Conservation (phyloP, 2,329 filamentous ascomycete genomes). For the Phoma herbarum region DNA sequence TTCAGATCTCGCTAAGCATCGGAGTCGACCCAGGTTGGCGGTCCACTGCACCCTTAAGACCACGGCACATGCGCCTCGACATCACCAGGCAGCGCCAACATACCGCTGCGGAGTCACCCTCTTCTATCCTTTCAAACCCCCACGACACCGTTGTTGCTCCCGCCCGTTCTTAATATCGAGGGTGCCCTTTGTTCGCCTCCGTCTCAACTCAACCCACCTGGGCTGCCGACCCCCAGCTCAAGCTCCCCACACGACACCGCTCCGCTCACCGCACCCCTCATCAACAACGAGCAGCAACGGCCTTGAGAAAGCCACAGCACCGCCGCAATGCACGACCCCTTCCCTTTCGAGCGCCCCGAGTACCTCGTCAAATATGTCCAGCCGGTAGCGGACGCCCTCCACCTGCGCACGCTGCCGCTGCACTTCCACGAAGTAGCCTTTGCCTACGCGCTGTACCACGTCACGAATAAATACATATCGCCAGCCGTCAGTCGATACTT, state of each 20-base stretch:
- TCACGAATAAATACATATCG: constrained; percentile 72
- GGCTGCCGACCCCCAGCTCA: constrained; percentile 6
- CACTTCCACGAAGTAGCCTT: constrained; percentile 80
- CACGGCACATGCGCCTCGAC: constrained; percentile 20
- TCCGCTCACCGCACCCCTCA: constrained; percentile 17
- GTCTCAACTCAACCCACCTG: constrained; percentile 5
- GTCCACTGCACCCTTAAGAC: constrained; percentile 10
- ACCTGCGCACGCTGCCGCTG: constrained; percentile 72
- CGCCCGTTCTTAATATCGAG: neutral
- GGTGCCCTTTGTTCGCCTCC: neutral
- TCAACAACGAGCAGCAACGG: constrained; percentile 5
- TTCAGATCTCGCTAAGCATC: constrained; percentile 30
- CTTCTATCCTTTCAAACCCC: neutral
- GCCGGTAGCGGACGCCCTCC: constrained; percentile 70
- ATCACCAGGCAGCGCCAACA: constrained; percentile 20
- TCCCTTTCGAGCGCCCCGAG: constrained; percentile 68
- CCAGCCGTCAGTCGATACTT: constrained; percentile 70
- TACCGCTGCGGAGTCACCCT: constrained; percentile 10
- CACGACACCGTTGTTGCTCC: neutral
- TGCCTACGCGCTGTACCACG: constrained; percentile 72
- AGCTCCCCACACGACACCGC: constrained; percentile 16
- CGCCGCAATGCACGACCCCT: constrained; percentile 74
- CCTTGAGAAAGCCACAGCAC: neutral
- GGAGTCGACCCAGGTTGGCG: constrained; percentile 23
- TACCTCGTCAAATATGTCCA: constrained; percentile 64